Conservation (phyloP, 768 basidiomycete genomes). For the Boletus huronensis region DNA sequence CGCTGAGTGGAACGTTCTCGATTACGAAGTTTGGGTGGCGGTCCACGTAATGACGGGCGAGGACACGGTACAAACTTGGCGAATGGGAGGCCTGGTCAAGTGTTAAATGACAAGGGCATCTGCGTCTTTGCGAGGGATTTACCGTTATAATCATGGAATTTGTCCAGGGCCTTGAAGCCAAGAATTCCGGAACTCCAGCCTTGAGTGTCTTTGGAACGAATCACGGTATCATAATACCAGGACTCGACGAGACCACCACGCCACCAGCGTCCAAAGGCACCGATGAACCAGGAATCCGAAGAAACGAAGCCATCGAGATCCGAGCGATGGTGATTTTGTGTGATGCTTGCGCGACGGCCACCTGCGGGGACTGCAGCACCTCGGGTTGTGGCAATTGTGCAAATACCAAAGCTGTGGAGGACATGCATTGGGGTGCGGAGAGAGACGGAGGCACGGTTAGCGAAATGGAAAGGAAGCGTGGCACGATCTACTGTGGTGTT, state of each 20-base stretch:
- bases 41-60: constrained; percentile 40
- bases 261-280: constrained; percentile 92
- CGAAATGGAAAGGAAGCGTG: constrained; percentile 66
- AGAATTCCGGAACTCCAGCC: constrained; percentile 77
- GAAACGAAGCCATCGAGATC: constrained; percentile 47
- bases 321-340: constrained; percentile 26
- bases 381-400: constrained; percentile 65
- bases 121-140: constrained; percentile 19
- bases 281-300: constrained; percentile 85
- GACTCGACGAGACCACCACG: constrained; percentile 74
- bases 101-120: neutral
- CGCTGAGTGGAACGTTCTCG: constrained; percentile 52
- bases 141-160: constrained; percentile 67
- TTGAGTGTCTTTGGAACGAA: constrained; percentile 63
- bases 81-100: constrained; percentile 46
- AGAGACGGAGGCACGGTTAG: constrained; percentile 88
- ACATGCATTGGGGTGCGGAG: constrained; percentile 88
- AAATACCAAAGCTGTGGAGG: constrained; percentile 82
- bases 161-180: constrained; percentile 69
- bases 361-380: constrained; percentile 43
- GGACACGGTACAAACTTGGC: constrained; percentile 46
- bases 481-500: constrained; percentile 23
- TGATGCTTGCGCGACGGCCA: constrained; percentile 48
- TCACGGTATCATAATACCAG: constrained; percentile 72
- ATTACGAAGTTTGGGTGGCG: constrained; percentile 56